Base-by-base conservation (phyloP, 225 moss, liverwort and hornwort species). In the Lunularia cruciata region DNA sequence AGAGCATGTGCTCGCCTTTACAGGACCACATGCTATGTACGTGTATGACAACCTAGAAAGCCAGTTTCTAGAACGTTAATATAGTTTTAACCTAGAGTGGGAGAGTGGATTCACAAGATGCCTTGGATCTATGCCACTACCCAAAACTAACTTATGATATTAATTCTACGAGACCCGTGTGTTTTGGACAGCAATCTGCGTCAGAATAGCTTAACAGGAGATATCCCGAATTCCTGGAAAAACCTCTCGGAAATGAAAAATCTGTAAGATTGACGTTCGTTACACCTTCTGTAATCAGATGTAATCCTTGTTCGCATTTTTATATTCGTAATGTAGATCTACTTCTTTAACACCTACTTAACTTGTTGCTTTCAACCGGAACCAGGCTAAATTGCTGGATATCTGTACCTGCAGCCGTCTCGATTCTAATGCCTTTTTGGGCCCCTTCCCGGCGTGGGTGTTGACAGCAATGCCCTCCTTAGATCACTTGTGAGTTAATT, bases 231-330 rank as follows among this genome's bases (percentile, higher is more conserved):
- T 6, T 69, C 69, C 2, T 76, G 57, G 58, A 74, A 59, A 47
- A 46, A 68, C 10, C 55, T 74, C 10, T 56, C 32, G 13, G 59
- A 38, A 19, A 45, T 74, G 57, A n/a, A 5, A 36, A 67, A 28
- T 3, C 42, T 74, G 74, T 74, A 59, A 48, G 74, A 54, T n/a
- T n/a, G n/a, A n/a, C n/a, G n/a, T n/a, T n/a, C n/a, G n/a, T 55
- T 67, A 25, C 3, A 13, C 11, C 1, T 9, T 3, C 22, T 12
- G 20, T 10, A 37, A 11, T 60, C 37, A 60, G 23, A 36, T 20
- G 3, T 8, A 16, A 3, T 60, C 3, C 8, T 8, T 36, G 36
- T 60, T n/a, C n/a, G n/a, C 60, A 18, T 30, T 36, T 2, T 33
- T n/a, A 23, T 26, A 2, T 22, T 54, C n/a, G n/a, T n/a, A n/a